Percentiles rank a stretch among this genome's conserved stretches.
Conservation (phyloP, 116 monocot genomes). For the Trichopus zeylanicus region DNA sequence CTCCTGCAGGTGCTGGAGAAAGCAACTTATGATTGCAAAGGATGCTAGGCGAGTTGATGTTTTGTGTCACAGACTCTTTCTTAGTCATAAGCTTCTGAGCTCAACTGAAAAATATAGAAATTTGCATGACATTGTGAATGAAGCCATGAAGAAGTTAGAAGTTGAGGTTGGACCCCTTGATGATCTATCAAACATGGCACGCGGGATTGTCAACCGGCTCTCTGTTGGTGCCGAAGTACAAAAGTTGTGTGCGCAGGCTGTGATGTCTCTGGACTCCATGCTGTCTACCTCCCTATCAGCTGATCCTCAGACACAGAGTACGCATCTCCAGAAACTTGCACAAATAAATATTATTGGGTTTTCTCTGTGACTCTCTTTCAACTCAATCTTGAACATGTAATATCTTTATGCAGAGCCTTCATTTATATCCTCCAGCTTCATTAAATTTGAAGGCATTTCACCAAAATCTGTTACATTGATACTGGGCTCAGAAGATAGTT, state of each 20-base stretch:
- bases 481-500: conserved; percentile 24
- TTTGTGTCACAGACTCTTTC: conserved; percentile 45
- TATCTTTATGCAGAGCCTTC: conserved; percentile 15
- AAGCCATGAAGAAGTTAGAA: conserved; percentile 60
- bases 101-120: conserved; percentile 39
- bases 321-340: background rate
- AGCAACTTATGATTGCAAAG: conserved; percentile 56
- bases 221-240: conserved; percentile 70
- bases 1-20: conserved; percentile 56
- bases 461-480: conserved; percentile 44
- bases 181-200: conserved; percentile 43
- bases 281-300: conserved; percentile 14
- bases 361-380: background rate
- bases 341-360: background rate
- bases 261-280: conserved; percentile 39
- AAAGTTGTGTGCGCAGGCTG: conserved; percentile 45
- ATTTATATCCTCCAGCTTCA: conserved; percentile 23
- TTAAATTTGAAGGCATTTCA: conserved; percentile 51
- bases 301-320: conserved; percentile 27
- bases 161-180: conserved; percentile 60
- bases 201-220: conserved; percentile 75
- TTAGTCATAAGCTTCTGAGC: conserved; percentile 67
- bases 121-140: conserved; percentile 60
- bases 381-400: background rate
- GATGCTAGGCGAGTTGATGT: conserved; percentile 74